phyloP scores from a whole-genome alignment of 78 protist species.

The Bodo saltans region DNA sequence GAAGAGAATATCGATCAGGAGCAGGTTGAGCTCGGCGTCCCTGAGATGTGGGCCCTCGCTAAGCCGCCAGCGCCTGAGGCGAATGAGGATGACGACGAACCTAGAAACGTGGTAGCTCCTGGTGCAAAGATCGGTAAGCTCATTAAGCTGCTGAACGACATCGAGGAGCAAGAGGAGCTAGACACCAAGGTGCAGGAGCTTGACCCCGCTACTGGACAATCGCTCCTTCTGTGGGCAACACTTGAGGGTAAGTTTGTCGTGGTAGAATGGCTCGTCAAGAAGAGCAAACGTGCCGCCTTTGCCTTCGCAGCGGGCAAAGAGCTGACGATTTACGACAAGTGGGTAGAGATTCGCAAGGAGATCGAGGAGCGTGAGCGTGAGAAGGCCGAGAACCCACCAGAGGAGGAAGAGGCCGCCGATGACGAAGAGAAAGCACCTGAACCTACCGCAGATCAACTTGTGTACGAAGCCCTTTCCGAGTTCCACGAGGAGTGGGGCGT shows the following conservation, averaged over 20 bases:
- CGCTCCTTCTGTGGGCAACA: slow-evolving; percentile 26
- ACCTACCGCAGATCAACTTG: background rate
- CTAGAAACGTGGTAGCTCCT: background rate
- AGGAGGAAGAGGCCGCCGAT: slow-evolving; percentile 29
- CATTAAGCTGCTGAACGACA: background rate
- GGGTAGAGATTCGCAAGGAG: slow-evolving; percentile 1
- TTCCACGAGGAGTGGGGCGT: slow-evolving; percentile 6
- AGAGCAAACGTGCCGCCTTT: slow-evolving; percentile 5
- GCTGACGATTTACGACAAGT: slow-evolving; percentile 9
- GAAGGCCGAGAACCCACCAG: background rate
- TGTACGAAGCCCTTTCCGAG: background rate
- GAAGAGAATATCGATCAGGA: background rate
- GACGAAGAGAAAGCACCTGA: background rate
- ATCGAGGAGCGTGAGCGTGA: background rate
- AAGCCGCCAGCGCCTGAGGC: background rate
- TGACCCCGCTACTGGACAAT: slow-evolving; percentile 19
- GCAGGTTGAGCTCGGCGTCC: slow-evolving; percentile 2
- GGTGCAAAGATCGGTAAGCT: background rate
- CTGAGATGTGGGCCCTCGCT: background rate
- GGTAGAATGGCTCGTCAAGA: slow-evolving; percentile 27
- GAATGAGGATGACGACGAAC: background rate
- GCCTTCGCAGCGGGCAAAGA: slow-evolving; percentile 11
- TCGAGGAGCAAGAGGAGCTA: background rate
- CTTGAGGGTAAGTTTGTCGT: slow-evolving; percentile 13
- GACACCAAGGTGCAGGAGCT: background rate